phyloP scores from a whole-genome alignment of 2,329 filamentous ascomycete genomes.

The Trichoderma oligosporum region DNA sequence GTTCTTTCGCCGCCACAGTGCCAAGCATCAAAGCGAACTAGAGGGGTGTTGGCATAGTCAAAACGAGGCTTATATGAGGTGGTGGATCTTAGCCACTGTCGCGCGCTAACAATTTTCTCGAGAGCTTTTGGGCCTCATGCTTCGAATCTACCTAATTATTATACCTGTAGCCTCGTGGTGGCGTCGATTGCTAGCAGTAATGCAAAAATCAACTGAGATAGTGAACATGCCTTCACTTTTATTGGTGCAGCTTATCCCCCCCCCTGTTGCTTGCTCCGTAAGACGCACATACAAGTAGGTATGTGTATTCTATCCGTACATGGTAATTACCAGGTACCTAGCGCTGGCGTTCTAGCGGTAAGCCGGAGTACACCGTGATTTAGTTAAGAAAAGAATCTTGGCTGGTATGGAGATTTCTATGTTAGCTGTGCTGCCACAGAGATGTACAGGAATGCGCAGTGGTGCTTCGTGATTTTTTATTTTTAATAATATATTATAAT shows the following conservation, averaged over 20 bases:
- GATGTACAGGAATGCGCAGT: no score
- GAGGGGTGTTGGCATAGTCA: slow-evolving; percentile 15
- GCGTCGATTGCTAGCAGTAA: background rate
- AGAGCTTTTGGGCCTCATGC: background rate
- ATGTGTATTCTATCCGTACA: no score
- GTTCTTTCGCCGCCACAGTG: background rate
- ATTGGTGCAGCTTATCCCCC: no score
- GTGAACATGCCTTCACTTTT: no score
- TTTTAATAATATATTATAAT: no score
- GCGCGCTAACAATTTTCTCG: slow-evolving; percentile 22
- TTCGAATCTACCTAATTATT: background rate
- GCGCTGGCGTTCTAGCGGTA: background rate
- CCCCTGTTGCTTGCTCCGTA: background rate
- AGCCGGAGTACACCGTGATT: background rate
- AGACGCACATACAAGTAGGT: no score
- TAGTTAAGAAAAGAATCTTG: no score
- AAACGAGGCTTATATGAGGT: background rate
- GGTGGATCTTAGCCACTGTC: background rate
- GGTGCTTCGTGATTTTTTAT: no score
- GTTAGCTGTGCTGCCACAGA: no score
- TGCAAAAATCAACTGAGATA: background rate
- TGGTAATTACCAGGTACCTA: background rate
- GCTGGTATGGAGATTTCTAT: no score
- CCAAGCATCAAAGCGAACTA: background rate
- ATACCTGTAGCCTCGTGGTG: background rate